Conservation (phyloP, 2,329 filamentous ascomycete genomes). For the Botrytis elliptica region DNA sequence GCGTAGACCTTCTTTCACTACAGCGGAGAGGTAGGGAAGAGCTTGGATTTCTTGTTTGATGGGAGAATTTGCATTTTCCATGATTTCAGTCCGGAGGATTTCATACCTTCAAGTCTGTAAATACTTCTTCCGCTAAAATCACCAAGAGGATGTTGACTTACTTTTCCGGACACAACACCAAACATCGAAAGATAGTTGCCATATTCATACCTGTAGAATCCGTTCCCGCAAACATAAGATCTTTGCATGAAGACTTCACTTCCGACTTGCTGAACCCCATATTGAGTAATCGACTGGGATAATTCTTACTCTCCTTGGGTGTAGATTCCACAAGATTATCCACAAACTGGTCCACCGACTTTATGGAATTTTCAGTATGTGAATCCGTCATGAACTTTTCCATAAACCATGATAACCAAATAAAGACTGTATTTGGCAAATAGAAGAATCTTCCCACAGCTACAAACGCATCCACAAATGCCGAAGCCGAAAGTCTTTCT, state of each 20-base stretch:
- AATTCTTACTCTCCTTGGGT: conserved; percentile 43
- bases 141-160: conserved; percentile 30
- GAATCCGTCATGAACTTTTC: conserved; percentile 42
- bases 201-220: conserved; percentile 54
- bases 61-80: conserved; percentile 28
- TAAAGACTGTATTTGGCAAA: conserved; percentile 46
- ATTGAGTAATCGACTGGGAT: conserved; percentile 49
- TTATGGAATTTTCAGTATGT: conserved; percentile 39
- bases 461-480: conserved; percentile 55
- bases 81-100: conserved; percentile 41
- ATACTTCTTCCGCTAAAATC: neutral
- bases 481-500: conserved; percentile 43
- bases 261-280: conserved; percentile 46
- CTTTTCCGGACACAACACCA: conserved; percentile 45
- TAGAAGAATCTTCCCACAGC: conserved; percentile 56
- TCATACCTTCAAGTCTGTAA: conserved; percentile 35
- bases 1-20: conserved; percentile 51
- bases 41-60: conserved; percentile 38
- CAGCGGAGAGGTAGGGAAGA: conserved; percentile 48
- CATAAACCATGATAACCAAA: conserved; percentile 37
- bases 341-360: conserved; percentile 46
- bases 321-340: conserved; percentile 40
- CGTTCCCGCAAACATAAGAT: conserved; percentile 54
- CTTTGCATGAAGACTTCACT: conserved; percentile 51
- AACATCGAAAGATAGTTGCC: conserved; percentile 47